phyloP scores from a whole-genome alignment of 768 basidiomycete genomes.

The Pleurotus giganteus region DNA sequence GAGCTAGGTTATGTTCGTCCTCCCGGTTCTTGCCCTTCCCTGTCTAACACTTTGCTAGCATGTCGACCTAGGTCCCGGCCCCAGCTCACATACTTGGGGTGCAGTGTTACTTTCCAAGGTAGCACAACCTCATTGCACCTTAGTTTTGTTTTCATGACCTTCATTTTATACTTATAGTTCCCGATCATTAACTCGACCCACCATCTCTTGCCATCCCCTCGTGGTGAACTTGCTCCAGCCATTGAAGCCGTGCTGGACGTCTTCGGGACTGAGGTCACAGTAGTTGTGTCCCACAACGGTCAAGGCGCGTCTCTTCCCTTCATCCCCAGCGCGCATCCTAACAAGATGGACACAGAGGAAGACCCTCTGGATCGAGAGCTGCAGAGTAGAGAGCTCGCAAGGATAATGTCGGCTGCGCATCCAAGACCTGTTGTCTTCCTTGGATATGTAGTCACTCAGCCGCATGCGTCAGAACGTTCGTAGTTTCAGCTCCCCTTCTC shows the following conservation, averaged over 20 bases:
- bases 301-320: constrained; percentile 53
- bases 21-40: not conserved
- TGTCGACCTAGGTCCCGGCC: constrained; percentile 86
- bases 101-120: constrained; percentile 80
- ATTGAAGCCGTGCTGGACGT: constrained; percentile 84
- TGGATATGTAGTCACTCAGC: constrained; percentile 77
- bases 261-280: constrained; percentile 73
- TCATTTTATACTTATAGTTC: constrained; percentile 44
- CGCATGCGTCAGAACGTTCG: constrained; percentile 62
- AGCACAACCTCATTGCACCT: not conserved
- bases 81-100: constrained; percentile 89
- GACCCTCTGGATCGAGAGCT: constrained; percentile 86
- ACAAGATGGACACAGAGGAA: constrained; percentile 55
- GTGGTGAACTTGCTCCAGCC: constrained; percentile 84
- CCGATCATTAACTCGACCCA: constrained; percentile 86
- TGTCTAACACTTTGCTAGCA: constrained; percentile 43
- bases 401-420: constrained; percentile 69
- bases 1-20: constrained; percentile 78
- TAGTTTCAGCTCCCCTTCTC: constrained; percentile 12
- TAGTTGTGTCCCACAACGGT: constrained; percentile 89
- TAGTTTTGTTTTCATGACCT: not conserved
- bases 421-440: constrained; percentile 77
- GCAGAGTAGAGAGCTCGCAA: constrained; percentile 77
- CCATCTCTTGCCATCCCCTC: constrained; percentile 83
- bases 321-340: not conserved